Evolutionary conservation across 805 yeast genomes (phyloP), one percentile per base, ranked within the genome.

Genomic region (Spathaspora boniae): DNA sequence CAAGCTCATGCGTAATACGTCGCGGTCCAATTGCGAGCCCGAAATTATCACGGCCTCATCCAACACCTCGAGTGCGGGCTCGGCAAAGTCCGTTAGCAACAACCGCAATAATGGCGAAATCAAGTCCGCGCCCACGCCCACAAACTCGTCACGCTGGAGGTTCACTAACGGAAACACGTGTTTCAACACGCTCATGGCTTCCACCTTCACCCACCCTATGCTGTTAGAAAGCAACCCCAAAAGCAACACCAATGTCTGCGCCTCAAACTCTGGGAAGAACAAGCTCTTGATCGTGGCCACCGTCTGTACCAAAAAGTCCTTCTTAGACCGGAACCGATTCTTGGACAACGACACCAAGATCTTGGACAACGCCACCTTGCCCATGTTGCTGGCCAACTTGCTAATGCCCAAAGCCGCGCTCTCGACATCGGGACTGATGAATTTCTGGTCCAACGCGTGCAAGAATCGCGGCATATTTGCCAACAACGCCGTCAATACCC

Each of bases 61-160:
- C 32, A 93, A 68, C 0, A 93, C 98, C 42, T 83, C 93, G 26
- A 93, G 62, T 0, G 98, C 97, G 36, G 80, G 80, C 42, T 85
- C 87, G 1, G 95, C 97, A 56, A 76, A 82, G 26, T 88, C 96
- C 0, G 97, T 88, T 44, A 86, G 70, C 35, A 76, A 57, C 17
- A 93, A 65, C 36, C 98, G 70, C 45, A 93, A 65, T 33, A 94
- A 65, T 2, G 99, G 98, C 1, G 96, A 83, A 5, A 93, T 86
- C 35, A 93, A 65, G 53, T 93, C 98, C 0, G 98, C 98, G 4
- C 98, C 98, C 25, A 87, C 82, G 2, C 95, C 94, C 19, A 76
- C 71, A 53, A 88, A 88, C 48, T 83, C 95, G 14, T 82, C 86
- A 24, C 82, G 65, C 29, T 77, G 79, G 35, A 89, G 64, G 50